Evolutionary conservation across 345 rosid species (phyloP), one percentile per base, ranked within the genome.

Genomic region (Pistacia atlantica): DNA sequence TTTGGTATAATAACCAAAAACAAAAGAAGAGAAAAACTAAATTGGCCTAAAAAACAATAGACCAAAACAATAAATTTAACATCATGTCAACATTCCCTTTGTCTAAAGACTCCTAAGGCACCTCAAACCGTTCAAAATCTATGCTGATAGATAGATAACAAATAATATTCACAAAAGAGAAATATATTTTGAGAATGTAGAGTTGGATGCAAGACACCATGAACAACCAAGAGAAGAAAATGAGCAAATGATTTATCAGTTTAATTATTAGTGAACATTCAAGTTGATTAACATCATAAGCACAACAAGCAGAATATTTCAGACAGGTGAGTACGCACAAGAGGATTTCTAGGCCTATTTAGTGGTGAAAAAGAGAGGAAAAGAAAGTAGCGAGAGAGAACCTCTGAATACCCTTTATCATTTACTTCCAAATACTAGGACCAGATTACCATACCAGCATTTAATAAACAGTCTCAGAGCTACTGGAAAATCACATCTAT

Each of bases 281-380:
- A 18, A 65, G 12, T 37, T 42, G 46, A 42, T 42, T 42, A 42
- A 42, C 9, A 42, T 8, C 46, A 42, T 42, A 7, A 42, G 46
- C 46, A 42, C 31, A 65, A 65, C 31, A 38, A 6, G n/a, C 8
- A 5, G 48, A 65, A 65, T 65, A 65, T 51, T 18, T 49, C 20
- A 14, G 20, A 31, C 72, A 49, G 72, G n/a, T 68, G 25, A 68
- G 72, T 33, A 68, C 59, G 10, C 57, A 65, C 37, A 60, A 20
- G 64, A 22, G 35, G 11, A 59, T 20, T 5, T 59, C 63, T 20
- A 22, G 63, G 63, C 63, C 63, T 59, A 20, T 20, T 10, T 25
- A 59, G 5, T n/a, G 7, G 46, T 64, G n/a, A 33, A 35, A 31
- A 20, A 16, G 49, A 33, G 4, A 7, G 48, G 38, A 64, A 64